Conservation (phyloP, 768 basidiomycete genomes). For the Phallus indusiatus region DNA sequence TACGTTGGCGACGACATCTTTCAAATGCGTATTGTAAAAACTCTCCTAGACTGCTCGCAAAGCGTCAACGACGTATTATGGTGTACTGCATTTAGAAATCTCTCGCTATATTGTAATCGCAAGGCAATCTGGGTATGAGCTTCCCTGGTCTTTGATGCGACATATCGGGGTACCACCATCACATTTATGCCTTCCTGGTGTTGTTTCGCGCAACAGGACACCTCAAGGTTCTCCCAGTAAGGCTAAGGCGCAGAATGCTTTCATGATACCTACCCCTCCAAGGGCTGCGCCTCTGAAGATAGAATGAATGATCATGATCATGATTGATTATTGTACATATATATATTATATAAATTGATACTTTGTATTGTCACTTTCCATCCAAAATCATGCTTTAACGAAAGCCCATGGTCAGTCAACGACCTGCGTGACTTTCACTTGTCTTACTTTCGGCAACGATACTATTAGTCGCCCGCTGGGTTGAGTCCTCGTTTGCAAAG, state of each 20-base stretch:
- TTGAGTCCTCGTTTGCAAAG: not conserved
- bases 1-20: slow-evolving; percentile 27
- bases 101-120: slow-evolving; percentile 75
- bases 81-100: slow-evolving; percentile 87
- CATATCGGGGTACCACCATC: slow-evolving; percentile 73
- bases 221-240: slow-evolving; percentile 20
- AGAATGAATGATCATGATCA: not conserved
- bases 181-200: slow-evolving; percentile 36
- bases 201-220: slow-evolving; percentile 15
- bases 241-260: slow-evolving; percentile 15
- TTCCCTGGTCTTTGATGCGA: slow-evolving; percentile 75
- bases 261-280: slow-evolving; percentile 33
- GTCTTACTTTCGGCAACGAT: too few species aligned
- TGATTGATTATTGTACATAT: too few species aligned
- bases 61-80: slow-evolving; percentile 91
- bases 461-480: too few species aligned
- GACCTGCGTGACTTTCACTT: too few species aligned
- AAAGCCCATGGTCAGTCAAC: too few species aligned
- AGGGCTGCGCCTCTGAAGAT: slow-evolving; percentile 35
- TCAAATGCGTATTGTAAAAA: not conserved
- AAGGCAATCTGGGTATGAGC: slow-evolving; percentile 54
- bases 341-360: too few species aligned
- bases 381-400: too few species aligned
- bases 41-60: slow-evolving; percentile 76
- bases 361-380: too few species aligned